These are phyloP conservation scores for Apiospora hydei DNA, from an alignment of 2,329 filamentous ascomycete species.

Conservation along the genomic window DNA sequence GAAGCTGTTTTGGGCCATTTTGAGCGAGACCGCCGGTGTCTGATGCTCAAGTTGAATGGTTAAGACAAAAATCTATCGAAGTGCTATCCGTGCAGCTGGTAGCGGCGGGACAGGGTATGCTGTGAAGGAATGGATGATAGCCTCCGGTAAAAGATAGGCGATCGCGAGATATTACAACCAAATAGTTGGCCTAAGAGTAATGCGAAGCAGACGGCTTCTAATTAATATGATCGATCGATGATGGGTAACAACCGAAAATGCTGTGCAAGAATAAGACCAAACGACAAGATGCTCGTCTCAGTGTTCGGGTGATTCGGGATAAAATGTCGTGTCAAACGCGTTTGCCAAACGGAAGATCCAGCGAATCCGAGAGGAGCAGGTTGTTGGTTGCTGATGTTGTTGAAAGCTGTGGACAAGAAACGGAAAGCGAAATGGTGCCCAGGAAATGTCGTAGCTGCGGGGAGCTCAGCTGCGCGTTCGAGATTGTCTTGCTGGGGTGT, in stretches of 20 bases:
- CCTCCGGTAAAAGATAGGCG: conserved; percentile 36
- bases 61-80: conserved; percentile 26
- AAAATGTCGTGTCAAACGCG: conserved; percentile 43
- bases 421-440: conserved; percentile 34
- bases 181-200: conserved; percentile 33
- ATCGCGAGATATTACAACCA: conserved; percentile 44
- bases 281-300: conserved; percentile 34
- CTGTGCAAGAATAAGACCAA: conserved; percentile 33
- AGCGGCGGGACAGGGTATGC: conserved; percentile 29
- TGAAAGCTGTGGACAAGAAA: conserved; percentile 42
- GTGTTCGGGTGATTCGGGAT: conserved; percentile 31
- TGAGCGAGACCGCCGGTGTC: conserved; percentile 91
- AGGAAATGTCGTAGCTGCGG: conserved; percentile 26
- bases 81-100: conserved; percentile 32
- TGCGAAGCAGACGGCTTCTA: conserved; percentile 31
- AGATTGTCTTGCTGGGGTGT: conserved; percentile 4
- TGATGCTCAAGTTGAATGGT: conserved; percentile 58
- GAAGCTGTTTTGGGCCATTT: conserved; percentile 93
- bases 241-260: conserved; percentile 31
- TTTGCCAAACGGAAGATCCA: conserved; percentile 38
- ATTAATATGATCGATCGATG: conserved; percentile 35
- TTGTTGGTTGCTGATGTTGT: conserved; percentile 29
- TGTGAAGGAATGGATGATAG: conserved; percentile 41
- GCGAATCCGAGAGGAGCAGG: conserved; percentile 39
- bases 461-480: conserved; percentile 27